A percentile compares a stretch with the other conserved stretches of the same genome.
Conservation (phyloP, 257 asterid species). For the Haberlea rhodopensis region DNA sequence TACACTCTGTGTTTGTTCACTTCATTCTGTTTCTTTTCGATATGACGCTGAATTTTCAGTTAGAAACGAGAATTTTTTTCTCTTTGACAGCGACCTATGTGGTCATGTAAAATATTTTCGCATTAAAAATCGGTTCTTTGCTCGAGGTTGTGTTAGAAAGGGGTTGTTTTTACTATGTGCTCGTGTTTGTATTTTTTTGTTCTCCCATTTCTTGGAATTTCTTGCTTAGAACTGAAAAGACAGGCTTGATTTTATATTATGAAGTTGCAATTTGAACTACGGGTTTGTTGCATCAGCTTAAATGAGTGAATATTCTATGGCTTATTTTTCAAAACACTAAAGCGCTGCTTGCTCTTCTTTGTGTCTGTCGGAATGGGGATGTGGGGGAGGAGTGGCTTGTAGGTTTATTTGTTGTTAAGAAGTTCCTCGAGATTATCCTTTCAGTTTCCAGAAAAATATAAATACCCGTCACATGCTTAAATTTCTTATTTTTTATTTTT, state of each 20-base stretch:
- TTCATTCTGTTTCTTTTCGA: not conserved
- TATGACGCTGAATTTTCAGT: slow-evolving; percentile 7
- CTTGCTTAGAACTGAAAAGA: slow-evolving; percentile 1
- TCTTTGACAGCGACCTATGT: not conserved
- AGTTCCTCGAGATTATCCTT: not conserved
- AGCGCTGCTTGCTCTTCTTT: not conserved
- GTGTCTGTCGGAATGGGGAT: not conserved
- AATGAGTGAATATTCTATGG: not conserved
- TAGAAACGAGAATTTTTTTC: not conserved
- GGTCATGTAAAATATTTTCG: not conserved
- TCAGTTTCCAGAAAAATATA: not conserved
- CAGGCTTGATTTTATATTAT: not conserved
- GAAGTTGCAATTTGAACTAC: not conserved
- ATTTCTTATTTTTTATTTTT: slow-evolving; percentile 10
- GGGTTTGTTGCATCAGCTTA: not conserved
- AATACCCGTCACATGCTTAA: not conserved
- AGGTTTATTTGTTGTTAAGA: not conserved
- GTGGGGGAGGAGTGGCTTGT: not conserved
- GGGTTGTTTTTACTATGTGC: slow-evolving; percentile 6
- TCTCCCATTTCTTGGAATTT: not conserved
- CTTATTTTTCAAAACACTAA: not conserved
- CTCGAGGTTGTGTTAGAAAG: not conserved
- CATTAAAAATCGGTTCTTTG: not conserved
- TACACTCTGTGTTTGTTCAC: slow-evolving; percentile 2
- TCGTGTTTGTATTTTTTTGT: not conserved